Conservation (phyloP, 441 rosid species). For the Eutrema salsugineum region DNA sequence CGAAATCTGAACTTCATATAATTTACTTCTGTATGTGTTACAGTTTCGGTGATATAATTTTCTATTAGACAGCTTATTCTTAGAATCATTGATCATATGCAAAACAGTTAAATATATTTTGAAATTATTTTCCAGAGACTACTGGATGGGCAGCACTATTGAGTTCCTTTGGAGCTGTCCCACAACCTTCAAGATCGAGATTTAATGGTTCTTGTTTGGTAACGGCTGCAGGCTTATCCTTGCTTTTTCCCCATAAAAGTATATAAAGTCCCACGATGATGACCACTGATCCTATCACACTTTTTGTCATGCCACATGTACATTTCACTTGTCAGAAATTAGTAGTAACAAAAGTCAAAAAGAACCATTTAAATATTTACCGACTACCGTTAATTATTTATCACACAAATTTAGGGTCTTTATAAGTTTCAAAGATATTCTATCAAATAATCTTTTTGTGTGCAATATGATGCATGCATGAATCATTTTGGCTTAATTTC, state of each 20-base stretch:
- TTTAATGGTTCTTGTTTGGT: constrained; percentile 29
- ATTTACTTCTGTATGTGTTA: no score
- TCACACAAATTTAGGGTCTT: background rate
- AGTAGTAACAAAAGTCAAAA: background rate
- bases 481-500: background rate
- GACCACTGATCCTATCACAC: constrained; percentile 45
- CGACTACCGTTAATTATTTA: background rate
- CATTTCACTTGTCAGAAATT: background rate
- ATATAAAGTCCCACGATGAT: constrained; percentile 46
- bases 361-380: constrained; percentile 3
- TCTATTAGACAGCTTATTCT: background rate
- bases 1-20: no score
- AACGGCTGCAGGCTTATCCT: constrained; percentile 25
- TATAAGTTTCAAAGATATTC: background rate
- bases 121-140: constrained; percentile 8
- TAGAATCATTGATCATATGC: background rate
- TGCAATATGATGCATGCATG: background rate
- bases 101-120: background rate
- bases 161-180: constrained; percentile 21
- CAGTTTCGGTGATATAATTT: background rate
- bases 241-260: constrained; percentile 57
- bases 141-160: constrained; percentile 10
- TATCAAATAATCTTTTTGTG: background rate
- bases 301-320: constrained; percentile 16
- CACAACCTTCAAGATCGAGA: constrained; percentile 30